Conservation (phyloP, 2,329 filamentous ascomycete species). For the Aureobasidium namibiae region DNA sequence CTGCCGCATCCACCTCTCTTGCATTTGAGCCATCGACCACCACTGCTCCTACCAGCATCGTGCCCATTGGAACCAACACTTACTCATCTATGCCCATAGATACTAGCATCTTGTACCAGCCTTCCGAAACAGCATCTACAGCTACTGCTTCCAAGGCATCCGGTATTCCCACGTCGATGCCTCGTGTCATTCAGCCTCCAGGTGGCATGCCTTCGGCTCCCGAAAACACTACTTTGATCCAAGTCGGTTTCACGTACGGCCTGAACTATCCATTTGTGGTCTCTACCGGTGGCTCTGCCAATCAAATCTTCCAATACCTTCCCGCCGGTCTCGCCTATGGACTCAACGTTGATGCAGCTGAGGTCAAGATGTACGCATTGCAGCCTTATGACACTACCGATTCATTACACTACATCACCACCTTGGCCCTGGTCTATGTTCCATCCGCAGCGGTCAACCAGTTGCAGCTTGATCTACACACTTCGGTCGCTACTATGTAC, state of each 20-base stretch:
- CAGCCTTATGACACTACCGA: constrained; percentile 65
- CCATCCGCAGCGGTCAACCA: constrained; percentile 40
- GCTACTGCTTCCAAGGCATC: constrained; percentile 36
- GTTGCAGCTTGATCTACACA: constrained; percentile 61
- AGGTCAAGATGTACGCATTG: constrained; percentile 62
- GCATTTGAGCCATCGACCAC: constrained; percentile 22
- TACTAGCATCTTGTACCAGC: constrained; percentile 53
- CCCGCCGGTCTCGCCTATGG: constrained; percentile 63
- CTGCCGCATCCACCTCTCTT: constrained; percentile 16
- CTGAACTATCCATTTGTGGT: constrained; percentile 83
- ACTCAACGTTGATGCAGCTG: constrained; percentile 39
- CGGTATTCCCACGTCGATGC: constrained; percentile 58
- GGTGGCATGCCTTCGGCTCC: constrained; percentile 50
- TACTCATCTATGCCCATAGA: constrained; percentile 45
- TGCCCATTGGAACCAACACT: constrained; percentile 38
- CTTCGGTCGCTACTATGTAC: constrained; percentile 67
- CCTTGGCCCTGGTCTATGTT: constrained; percentile 52
- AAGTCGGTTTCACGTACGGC: constrained; percentile 73
- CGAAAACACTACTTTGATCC: constrained; percentile 61
- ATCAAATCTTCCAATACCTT: constrained; percentile 76
- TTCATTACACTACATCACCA: constrained; percentile 70
- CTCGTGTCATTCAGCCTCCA: constrained; percentile 66
- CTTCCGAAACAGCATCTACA: constrained; percentile 28
- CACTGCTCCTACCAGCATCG: constrained; percentile 32
- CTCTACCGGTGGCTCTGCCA: constrained; percentile 59